Conservation (phyloP, 2,329 filamentous ascomycete genomes). For the Aspergillus costaricaensis region DNA sequence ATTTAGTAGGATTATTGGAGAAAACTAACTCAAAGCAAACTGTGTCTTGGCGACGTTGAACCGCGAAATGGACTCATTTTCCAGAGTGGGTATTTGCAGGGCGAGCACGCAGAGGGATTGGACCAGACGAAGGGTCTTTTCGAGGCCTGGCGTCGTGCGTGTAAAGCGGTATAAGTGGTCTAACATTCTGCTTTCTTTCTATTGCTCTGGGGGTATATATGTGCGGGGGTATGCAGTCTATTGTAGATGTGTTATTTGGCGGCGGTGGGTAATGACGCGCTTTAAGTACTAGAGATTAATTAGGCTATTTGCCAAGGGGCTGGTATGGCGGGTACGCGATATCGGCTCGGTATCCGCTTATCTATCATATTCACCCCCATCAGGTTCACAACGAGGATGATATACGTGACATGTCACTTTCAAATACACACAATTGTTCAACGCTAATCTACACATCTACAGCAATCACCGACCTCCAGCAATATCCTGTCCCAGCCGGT, state of each 20-base stretch:
- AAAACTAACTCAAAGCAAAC: conserved; percentile 42
- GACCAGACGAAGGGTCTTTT: conserved; percentile 38
- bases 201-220: neutral
- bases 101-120: conserved; percentile 35
- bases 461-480: conserved; percentile 51
- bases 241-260: too few relatives aligned
- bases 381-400: neutral
- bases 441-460: conserved; percentile 12
- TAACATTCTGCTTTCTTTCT: conserved; percentile 7
- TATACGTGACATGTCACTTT: too few relatives aligned
- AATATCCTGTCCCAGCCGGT: conserved; percentile 80
- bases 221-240: neutral
- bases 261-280: too few relatives aligned
- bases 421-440: neutral
- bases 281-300: too few relatives aligned
- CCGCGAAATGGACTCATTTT: conserved; percentile 25
- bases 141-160: conserved; percentile 31
- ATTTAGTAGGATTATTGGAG: neutral
- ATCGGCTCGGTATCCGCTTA: too few relatives aligned
- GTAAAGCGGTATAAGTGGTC: conserved; percentile 32
- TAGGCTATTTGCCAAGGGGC: too few relatives aligned
- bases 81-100: conserved; percentile 15
- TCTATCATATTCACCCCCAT: too few relatives aligned
- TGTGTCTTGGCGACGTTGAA: conserved; percentile 40
- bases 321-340: too few relatives aligned